A percentile compares a stretch with the other conserved stretches of the same genome.
Evolutionary conservation across 768 basidiomycete species (phyloP).

Genomic region (Boletus tomentosulus): DNA sequence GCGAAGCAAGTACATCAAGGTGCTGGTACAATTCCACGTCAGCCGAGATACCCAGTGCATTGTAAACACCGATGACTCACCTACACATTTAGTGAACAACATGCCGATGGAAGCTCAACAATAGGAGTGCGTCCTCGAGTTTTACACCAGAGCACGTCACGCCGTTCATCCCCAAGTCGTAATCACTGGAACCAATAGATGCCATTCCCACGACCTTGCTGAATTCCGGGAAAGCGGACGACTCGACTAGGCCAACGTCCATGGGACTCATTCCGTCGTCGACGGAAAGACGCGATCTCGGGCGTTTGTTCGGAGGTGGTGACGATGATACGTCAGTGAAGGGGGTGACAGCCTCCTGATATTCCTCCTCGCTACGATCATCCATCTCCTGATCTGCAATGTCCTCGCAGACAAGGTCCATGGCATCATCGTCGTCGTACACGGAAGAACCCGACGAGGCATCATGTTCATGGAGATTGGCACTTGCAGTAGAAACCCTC

Average conservation of each 20-base stretch:
- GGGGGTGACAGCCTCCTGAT: constrained; percentile 71
- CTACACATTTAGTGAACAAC: constrained; percentile 45
- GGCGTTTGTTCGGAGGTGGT: constrained; percentile 32
- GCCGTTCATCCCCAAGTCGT: constrained; percentile 26
- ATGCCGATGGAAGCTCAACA: constrained; percentile 72
- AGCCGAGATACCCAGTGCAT: not conserved
- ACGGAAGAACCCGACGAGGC: constrained; percentile 52
- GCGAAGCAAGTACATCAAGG: constrained; percentile 10
- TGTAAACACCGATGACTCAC: constrained; percentile 11
- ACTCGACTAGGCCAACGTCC: constrained; percentile 36
- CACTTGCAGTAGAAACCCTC: constrained; percentile 36
- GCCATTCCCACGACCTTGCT: constrained; percentile 40
- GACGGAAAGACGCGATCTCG: constrained; percentile 28
- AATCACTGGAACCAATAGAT: constrained; percentile 16
- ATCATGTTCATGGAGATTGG: constrained; percentile 42
- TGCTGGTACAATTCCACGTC: constrained; percentile 11
- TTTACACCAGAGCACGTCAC: constrained; percentile 49
- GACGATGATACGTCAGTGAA: constrained; percentile 50
- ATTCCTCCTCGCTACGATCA: constrained; percentile 62
- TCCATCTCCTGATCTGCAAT: constrained; percentile 49
- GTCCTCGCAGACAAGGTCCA: constrained; percentile 46
- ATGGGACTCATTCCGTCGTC: constrained; percentile 30
- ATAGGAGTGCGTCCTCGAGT: constrained; percentile 69
- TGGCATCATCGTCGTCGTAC: constrained; percentile 39
- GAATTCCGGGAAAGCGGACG: constrained; percentile 43